Base-by-base conservation (phyloP, 768 basidiomycete genomes). In the Pholiota molesta region DNA sequence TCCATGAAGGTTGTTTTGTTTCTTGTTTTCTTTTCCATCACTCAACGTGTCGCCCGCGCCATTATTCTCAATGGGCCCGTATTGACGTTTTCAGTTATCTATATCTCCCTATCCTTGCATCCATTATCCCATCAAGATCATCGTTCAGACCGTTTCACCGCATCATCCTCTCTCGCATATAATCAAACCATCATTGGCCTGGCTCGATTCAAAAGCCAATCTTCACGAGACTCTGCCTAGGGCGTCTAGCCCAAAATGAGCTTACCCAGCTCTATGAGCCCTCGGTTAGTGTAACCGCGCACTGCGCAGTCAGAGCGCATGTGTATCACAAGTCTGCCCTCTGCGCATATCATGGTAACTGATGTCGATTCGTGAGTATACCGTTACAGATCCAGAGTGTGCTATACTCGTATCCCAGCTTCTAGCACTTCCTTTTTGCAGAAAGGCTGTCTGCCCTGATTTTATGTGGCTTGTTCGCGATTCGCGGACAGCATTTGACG, bases 241-340 rank as follows among this genome's bases (percentile, higher is more conserved):
- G 11, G 14, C 23, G 21, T 47, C 45, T 23, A 23, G 6, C 19
- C 6, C 47, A 49, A 49, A 49, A 49, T 19, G 47, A 26, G 21
- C 47, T 49, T 58, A 58, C 57, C 49, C 47, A 58, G 57, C 57
- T 26, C 57, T 51, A 47, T 17, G 49, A 16, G 33, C 57, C 57
- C 57, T 58, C 47, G 47, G 57, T 58, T 58, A 21, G 23, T 45
- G 47, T 52, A 58, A 58, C 10, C 29, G 47, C 5, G 21, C 23
- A 58, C 10, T n/a, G 47, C 5, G 21, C 23, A 29, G 40, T 29
- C 45, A 49, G 57, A 33, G 57, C 26, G 47, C 8, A 17, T 19
- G 47, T 13, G 14, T 26, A 26, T 35, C 29, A n/a, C 21, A 26
- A 49, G 55, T 51, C 33, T 37, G 17, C 23, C 55, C 53, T 19